Conservation (phyloP, 768 basidiomycete genomes). For the Leccinum arenicola region DNA sequence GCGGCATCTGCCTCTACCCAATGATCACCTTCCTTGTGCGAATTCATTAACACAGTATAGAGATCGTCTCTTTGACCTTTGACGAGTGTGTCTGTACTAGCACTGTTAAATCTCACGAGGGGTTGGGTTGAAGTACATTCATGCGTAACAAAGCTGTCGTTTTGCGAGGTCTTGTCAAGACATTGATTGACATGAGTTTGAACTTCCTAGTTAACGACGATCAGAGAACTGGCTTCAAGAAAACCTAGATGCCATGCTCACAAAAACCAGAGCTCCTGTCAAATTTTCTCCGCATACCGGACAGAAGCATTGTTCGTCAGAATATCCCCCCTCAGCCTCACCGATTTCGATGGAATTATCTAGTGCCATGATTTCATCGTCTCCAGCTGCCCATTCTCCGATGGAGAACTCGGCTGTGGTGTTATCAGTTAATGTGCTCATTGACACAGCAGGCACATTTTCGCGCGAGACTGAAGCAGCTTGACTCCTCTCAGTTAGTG, state of each 20-base stretch:
- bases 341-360: conserved; percentile 23
- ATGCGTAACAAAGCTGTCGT: neutral
- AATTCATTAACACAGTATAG: conserved; percentile 90
- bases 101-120: neutral
- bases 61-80: conserved; percentile 31
- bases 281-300: conserved; percentile 26
- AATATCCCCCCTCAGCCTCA: conserved; percentile 20
- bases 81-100: neutral
- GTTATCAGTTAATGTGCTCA: neutral
- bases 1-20: conserved; percentile 77
- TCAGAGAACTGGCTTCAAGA: conserved; percentile 1
- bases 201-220: conserved; percentile 38
- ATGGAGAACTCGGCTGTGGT: conserved; percentile 23
- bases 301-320: conserved; percentile 14
- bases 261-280: conserved; percentile 6
- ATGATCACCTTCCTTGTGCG: conserved; percentile 71
- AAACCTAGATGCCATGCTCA: conserved; percentile 28
- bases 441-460: neutral
- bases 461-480: neutral
- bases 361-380: conserved; percentile 56
- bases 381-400: conserved; percentile 68
- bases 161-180: conserved; percentile 37
- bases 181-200: conserved; percentile 58
- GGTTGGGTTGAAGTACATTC: neutral
- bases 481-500: neutral